Conservation (phyloP, 148 eudicot genomes). For the Chenopodium suecicum region DNA sequence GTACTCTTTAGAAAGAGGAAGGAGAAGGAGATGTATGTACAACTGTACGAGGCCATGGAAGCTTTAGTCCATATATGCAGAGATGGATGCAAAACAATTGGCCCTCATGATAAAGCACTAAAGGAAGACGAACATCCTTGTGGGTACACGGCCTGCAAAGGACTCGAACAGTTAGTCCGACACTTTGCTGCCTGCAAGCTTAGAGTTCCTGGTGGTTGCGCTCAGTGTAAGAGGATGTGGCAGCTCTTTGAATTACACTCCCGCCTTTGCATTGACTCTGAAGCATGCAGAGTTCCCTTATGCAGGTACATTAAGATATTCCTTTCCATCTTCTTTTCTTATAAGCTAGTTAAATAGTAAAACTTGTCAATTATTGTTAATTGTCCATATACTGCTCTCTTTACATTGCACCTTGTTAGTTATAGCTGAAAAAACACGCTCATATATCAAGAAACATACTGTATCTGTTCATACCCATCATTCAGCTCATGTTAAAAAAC, state of each 20-base stretch:
- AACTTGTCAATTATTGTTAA: not conserved
- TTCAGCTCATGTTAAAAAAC: no score
- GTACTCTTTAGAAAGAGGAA: conserved; percentile 40
- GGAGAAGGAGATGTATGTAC: conserved; percentile 60
- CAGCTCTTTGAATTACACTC: conserved; percentile 85
- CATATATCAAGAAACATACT: no score
- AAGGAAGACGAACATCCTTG: conserved; percentile 63
- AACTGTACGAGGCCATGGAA: conserved; percentile 93
- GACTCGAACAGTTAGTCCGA: conserved; percentile 62
- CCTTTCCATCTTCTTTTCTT: not conserved
- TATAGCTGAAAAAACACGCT: no score
- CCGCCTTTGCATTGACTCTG: conserved; percentile 67
- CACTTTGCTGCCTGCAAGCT: conserved; percentile 85
- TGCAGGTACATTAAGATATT: conserved; percentile 60
- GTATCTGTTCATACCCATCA: no score
- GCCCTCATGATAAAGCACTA: conserved; percentile 66
- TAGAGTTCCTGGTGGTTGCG: conserved; percentile 79
- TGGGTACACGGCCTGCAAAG: conserved; percentile 61
- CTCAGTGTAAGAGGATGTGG: conserved; percentile 93
- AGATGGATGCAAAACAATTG: conserved; percentile 90
- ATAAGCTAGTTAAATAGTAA: not conserved
- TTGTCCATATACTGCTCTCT: no score
- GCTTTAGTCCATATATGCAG: conserved; percentile 83
- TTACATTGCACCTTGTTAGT: no score
- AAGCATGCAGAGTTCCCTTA: conserved; percentile 75